Evolutionary conservation across 768 basidiomycete species (phyloP).

Genomic region (Xerocomus potaroensis): DNA sequence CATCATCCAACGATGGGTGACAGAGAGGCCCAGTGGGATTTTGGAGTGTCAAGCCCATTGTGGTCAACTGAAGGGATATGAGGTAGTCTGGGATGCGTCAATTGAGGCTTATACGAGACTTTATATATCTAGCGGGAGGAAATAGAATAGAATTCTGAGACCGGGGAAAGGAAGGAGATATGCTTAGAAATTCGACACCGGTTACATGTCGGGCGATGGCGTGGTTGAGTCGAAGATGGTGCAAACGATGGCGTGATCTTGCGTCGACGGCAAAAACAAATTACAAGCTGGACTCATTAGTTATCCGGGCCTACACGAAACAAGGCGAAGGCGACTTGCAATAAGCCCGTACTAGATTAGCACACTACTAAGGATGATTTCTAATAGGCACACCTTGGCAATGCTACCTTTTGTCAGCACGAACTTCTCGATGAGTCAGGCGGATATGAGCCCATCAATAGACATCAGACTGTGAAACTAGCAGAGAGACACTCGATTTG

Average conservation of each 20-base stretch:
- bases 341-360: too few relatives aligned
- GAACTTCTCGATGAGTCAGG: background rate
- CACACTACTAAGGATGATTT: background rate
- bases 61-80: background rate
- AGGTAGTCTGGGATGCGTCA: background rate
- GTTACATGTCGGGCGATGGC: background rate
- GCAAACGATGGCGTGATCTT: slow-evolving; percentile 33
- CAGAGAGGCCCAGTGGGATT: slow-evolving; percentile 1
- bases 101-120: background rate
- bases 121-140: slow-evolving; percentile 10
- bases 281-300: slow-evolving; percentile 4
- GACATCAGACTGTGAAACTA: too few relatives aligned
- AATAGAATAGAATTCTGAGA: background rate
- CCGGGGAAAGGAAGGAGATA: background rate
- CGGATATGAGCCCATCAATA: background rate
- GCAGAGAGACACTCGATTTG: too few relatives aligned
- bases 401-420: background rate
- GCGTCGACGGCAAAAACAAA: slow-evolving; percentile 15
- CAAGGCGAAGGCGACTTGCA: background rate
- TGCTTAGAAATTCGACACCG: background rate
- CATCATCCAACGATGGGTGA: background rate
- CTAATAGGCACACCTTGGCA: background rate
- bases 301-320: background rate
- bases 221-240: slow-evolving; percentile 10
- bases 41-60: slow-evolving; percentile 19